These are phyloP conservation scores for Starmerella apis DNA, from an alignment of 805 yeast genomes.

Conservation along the genomic window DNA sequence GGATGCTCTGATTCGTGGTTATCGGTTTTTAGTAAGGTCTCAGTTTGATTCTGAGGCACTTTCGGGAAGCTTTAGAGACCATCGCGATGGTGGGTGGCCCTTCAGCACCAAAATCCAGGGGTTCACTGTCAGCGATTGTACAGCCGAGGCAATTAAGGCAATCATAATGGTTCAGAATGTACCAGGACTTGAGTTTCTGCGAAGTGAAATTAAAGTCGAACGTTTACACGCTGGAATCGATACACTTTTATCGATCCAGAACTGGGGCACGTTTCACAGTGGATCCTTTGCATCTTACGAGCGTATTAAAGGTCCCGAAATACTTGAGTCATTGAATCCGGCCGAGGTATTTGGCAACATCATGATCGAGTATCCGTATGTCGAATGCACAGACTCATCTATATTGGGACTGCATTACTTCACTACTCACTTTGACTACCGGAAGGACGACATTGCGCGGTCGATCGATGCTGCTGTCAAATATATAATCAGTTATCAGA, in stretches of 20 bases:
- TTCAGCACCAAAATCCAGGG: slow-evolving; percentile 94
- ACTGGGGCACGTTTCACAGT: slow-evolving; percentile 62
- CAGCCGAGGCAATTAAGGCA: slow-evolving; percentile 91
- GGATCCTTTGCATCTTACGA: slow-evolving; percentile 95
- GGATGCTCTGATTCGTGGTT: slow-evolving; percentile 53
- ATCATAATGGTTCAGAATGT: slow-evolving; percentile 79
- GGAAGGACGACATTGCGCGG: slow-evolving; percentile 50
- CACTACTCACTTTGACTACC: slow-evolving; percentile 53
- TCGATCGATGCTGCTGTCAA: slow-evolving; percentile 65
- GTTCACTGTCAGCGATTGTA: slow-evolving; percentile 91
- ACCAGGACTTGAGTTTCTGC: slow-evolving; percentile 41
- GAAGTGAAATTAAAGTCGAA: slow-evolving; percentile 44
- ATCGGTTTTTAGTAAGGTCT: slow-evolving; percentile 61
- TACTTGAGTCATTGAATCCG: slow-evolving; percentile 72
- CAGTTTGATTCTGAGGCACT: slow-evolving; percentile 77
- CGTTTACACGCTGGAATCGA: slow-evolving; percentile 63
- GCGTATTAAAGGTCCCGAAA: slow-evolving; percentile 65
- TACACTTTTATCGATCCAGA: slow-evolving; percentile 64
- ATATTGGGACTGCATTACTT: slow-evolving; percentile 81
- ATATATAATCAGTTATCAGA: slow-evolving; percentile 61
- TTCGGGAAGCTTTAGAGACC: slow-evolving; percentile 71
- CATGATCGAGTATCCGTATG: slow-evolving; percentile 97
- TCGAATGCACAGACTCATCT: slow-evolving; percentile 94
- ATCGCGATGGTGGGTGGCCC: slow-evolving; percentile 86
- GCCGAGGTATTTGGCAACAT: slow-evolving; percentile 97